phyloP scores from a whole-genome alignment of 176 grass and related monocot species.

The Triticum dicoccoides region DNA sequence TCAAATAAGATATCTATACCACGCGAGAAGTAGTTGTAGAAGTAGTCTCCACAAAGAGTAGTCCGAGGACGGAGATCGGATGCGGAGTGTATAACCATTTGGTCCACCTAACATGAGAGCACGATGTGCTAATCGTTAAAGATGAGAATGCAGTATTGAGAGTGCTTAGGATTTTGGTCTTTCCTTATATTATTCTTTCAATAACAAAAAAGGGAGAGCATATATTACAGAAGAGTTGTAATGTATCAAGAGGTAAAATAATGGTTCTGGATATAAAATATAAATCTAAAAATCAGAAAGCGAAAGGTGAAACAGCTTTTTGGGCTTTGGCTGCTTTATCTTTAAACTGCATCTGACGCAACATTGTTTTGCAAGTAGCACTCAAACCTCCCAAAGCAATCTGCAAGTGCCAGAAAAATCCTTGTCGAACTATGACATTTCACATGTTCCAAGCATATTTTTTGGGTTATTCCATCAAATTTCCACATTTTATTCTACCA shows the following conservation, averaged over 20 bases:
- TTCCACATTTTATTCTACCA: not conserved
- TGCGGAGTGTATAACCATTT: constrained; percentile 98
- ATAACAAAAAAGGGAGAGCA: constrained; percentile 12
- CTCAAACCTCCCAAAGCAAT: not conserved
- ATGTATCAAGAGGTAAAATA: not conserved
- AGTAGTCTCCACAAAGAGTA: constrained; percentile 85
- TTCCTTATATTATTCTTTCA: not conserved
- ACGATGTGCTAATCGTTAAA: constrained; percentile 18
- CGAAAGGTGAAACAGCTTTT: not conserved
- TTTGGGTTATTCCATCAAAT: not conserved
- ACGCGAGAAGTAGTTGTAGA: constrained; percentile 93
- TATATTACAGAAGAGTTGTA: not conserved
- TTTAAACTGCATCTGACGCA: not conserved
- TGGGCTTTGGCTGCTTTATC: not conserved
- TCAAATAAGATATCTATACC: constrained; percentile 99
- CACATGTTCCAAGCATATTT: not conserved
- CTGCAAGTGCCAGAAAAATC: not conserved
- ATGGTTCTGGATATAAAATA: not conserved
- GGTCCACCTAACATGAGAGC: constrained; percentile 67
- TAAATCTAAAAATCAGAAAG: not conserved
- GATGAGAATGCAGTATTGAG: not conserved
- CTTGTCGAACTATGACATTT: not conserved
- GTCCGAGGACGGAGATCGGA: constrained; percentile 76
- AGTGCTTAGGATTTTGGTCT: constrained; percentile 12
- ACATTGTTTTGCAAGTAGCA: not conserved